These are phyloP conservation scores for Trametes hirsuta DNA, from an alignment of 1,284 basidiomycete genomes.

Conservation along the genomic window DNA sequence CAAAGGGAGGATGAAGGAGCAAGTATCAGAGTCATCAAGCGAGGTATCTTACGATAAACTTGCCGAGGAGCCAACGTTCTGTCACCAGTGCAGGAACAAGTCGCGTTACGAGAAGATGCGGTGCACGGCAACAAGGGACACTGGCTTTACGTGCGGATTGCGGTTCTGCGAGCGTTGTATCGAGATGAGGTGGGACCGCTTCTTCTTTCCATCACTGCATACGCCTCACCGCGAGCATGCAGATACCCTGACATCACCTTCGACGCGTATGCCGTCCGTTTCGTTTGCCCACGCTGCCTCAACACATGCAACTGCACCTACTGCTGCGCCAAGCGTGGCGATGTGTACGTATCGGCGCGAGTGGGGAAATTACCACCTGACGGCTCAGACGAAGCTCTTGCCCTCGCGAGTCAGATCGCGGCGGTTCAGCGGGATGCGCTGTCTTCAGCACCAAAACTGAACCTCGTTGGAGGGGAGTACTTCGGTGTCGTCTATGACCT, in stretches of 20 bases:
- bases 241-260: constrained; percentile 33
- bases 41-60: not conserved
- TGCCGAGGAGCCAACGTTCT: constrained; percentile 23
- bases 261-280: constrained; percentile 22
- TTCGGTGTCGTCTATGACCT: constrained; percentile 30
- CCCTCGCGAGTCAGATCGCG: constrained; percentile 13
- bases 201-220: not conserved
- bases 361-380: constrained; percentile 17
- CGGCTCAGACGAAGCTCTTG: constrained; percentile 10
- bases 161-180: constrained; percentile 33
- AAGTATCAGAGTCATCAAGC: not conserved
- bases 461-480: constrained; percentile 15
- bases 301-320: constrained; percentile 33
- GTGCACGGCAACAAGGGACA: constrained; percentile 25
- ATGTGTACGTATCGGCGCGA: constrained; percentile 29
- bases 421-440: not conserved
- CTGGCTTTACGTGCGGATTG: constrained; percentile 27
- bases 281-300: constrained; percentile 31
- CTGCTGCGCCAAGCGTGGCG: constrained; percentile 29
- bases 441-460: not conserved
- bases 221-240: not conserved
- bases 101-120: constrained; percentile 31
- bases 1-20: constrained; percentile 15
- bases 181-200: constrained; percentile 25
- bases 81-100: constrained; percentile 34